A percentile compares a stretch with the other conserved stretches of the same genome.
phyloP scores from a whole-genome alignment of 1,284 basidiomycete genomes.

The Heliocybe sulcata region DNA sequence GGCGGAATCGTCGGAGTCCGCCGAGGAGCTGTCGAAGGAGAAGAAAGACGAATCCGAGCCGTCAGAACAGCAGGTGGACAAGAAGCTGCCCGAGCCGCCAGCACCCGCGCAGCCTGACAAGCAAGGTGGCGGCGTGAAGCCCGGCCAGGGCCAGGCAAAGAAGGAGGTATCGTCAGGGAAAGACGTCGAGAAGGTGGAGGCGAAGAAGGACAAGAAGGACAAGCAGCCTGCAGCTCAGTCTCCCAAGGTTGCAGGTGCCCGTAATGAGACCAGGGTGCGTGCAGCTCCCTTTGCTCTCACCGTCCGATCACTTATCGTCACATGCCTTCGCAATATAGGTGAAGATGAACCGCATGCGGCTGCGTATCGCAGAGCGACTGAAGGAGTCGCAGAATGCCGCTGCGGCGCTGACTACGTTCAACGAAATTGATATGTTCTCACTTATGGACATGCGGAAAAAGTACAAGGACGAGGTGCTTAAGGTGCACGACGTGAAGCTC shows the following conservation, averaged over 20 bases:
- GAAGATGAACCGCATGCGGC: slow-evolving; percentile 97
- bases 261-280: slow-evolving; percentile 82
- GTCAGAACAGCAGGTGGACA: slow-evolving; percentile 42
- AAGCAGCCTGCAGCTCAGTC: slow-evolving; percentile 26
- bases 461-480: slow-evolving; percentile 92
- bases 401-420: slow-evolving; percentile 96
- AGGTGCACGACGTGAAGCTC: slow-evolving; percentile 93
- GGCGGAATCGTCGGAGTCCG: slow-evolving; percentile 25
- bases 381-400: slow-evolving; percentile 99
- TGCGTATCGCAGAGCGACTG: slow-evolving; percentile 93
- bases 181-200: slow-evolving; percentile 30
- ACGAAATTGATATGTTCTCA: slow-evolving; percentile 99
- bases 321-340: slow-evolving; percentile 38
- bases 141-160: slow-evolving; percentile 33
- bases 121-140: slow-evolving; percentile 27
- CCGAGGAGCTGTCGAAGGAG: slow-evolving; percentile 30
- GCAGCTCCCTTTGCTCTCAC: not conserved
- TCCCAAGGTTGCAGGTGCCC: slow-evolving; percentile 42
- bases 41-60: slow-evolving; percentile 36
- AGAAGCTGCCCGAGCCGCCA: slow-evolving; percentile 35
- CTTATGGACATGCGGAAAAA: slow-evolving; percentile 91
- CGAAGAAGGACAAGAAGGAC: slow-evolving; percentile 26
- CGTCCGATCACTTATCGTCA: not conserved
- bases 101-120: slow-evolving; percentile 25
- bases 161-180: slow-evolving; percentile 24